Percentiles rank a stretch among this genome's conserved stretches.
Conservation (phyloP, 1,139 yeast species). For the Blastobotrys buckinghamii region DNA sequence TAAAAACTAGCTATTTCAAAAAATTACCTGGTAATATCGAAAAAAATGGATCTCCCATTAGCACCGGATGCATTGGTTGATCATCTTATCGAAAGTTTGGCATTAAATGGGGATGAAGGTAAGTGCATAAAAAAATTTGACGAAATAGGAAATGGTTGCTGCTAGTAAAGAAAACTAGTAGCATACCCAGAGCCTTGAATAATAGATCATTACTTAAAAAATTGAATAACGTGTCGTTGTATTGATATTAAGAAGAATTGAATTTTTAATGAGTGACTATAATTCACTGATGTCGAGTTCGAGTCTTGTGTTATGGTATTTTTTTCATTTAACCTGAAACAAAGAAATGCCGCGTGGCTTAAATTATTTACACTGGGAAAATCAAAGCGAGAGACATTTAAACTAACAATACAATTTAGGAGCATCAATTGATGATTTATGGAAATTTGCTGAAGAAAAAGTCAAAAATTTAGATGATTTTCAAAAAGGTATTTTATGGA, state of each 20-base stretch:
- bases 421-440: conserved; percentile 26
- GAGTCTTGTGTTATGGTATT: conserved; percentile 5
- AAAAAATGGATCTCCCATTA: conserved; percentile 8
- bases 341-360: too few species aligned
- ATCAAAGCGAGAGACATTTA: not conserved
- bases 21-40: too few species aligned
- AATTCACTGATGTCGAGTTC: conserved; percentile 2
- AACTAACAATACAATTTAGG: conserved; percentile 18
- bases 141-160: too few species aligned
- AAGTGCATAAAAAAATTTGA: conserved; percentile 14
- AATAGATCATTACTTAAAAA: too few species aligned
- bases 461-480: conserved; percentile 24
- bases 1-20: too few species aligned
- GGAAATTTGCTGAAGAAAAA: conserved; percentile 24
- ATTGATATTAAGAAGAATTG: too few species aligned
- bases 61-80: conserved; percentile 32
- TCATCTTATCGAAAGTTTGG: conserved; percentile 28
- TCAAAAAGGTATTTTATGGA: conserved; percentile 26
- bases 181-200: too few species aligned
- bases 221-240: too few species aligned
- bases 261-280: too few species aligned
- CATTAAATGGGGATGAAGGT: conserved; percentile 33
- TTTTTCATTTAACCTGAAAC: not conserved
- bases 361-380: not conserved
- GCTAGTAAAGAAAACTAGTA: too few species aligned